Base-by-base conservation (phyloP, 2,329 filamentous ascomycete species). In the Elsinoe arachidis region DNA sequence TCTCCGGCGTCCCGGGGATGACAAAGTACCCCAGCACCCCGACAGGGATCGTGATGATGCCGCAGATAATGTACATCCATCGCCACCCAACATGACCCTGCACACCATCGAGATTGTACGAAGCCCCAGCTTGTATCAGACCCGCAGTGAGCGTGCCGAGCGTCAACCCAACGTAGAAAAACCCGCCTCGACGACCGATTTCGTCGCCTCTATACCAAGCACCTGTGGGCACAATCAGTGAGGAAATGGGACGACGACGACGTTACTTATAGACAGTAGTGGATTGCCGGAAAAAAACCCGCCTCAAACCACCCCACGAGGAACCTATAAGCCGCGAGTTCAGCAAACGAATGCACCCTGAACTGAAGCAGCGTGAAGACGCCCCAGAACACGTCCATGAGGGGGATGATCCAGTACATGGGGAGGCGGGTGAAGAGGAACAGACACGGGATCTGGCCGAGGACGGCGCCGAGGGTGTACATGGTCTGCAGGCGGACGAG, bases 1-100 rank as follows among this genome's bases (percentile, higher is more conserved):
- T 64, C 26, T 59, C 53, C 26, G 61, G 63, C 5, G 60, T 69
- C 0, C 69, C 66, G 2, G 81, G 80, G 76, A 84, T 82, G 14
- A 81, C 69, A 2, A 77, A 72, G 61, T 75, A 81, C 0, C 79
- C 75, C 6, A 76, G 66, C 0, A 83, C 39, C 1, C 80, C 81
- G 14, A 84, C 72, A 1, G 69, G 44, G 1, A 80, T 63, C 0
- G 79, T 82, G 37, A 83, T 72, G 1, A 77, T 58, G 0, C 79
- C 80, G 61, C 83, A 80, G 26, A 83, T 74, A 0, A 83, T 66
- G 62, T 80, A 82, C 70, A 82, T 78, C 80, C 79, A 82, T n/a
- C 77, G 67, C 76, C 77, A 79, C 0, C 76, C 77, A 1, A 71
- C 72, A 0, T 79, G 67, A 0, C 77, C 77, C 21, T 73, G 66